These are phyloP conservation scores for Eimeria tenella DNA, from an alignment of 169 alveolate genomes.

Conservation along the genomic window DNA sequence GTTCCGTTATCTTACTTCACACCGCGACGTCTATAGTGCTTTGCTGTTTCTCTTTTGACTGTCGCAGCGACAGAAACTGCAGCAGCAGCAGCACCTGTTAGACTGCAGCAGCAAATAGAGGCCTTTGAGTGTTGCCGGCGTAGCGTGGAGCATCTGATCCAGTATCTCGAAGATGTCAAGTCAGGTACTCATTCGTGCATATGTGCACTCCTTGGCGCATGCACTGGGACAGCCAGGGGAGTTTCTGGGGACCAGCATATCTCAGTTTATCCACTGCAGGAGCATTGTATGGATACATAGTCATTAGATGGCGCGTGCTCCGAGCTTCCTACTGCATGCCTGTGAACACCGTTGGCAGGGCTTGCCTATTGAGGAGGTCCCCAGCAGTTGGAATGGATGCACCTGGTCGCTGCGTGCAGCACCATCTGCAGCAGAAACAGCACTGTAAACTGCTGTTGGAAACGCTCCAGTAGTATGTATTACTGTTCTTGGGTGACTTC, in stretches of 20 bases:
- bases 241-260: no score
- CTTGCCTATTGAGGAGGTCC: no score
- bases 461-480: not conserved
- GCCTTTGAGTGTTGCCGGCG: constrained; percentile 31
- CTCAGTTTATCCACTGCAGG: no score
- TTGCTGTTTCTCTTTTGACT: not conserved
- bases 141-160: constrained; percentile 28
- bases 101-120: constrained; percentile 52
- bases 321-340: no score
- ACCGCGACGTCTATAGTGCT: not conserved
- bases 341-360: no score
- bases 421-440: not conserved
- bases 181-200: not conserved
- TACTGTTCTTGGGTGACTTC: no score
- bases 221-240: no score
- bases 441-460: not conserved
- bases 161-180: constrained; percentile 29
- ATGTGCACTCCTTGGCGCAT: not conserved
- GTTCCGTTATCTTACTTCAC: not conserved
- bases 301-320: no score
- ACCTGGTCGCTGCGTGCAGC: not conserved
- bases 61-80: constrained; percentile 28
- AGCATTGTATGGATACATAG: no score
- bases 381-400: not conserved
- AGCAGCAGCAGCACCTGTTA: constrained; percentile 47